Base-by-base conservation (phyloP, 176 grass and related monocot genomes). In the Rhipidocladum racemiflorum region DNA sequence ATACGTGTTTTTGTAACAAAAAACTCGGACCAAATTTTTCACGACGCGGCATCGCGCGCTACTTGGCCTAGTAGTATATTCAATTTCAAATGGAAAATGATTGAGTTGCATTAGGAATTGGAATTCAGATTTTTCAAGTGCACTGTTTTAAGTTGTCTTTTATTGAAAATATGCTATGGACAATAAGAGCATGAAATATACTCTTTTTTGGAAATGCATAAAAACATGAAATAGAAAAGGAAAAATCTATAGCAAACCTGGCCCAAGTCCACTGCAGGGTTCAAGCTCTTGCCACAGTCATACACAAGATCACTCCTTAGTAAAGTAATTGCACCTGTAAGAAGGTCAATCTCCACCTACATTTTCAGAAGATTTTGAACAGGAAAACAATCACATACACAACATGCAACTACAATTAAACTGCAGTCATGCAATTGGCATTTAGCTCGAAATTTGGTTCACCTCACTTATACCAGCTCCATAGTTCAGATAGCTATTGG, bases 281-380 rank as follows among this genome's bases (percentile, higher is more conserved):
- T 94, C 78, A 94, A 77, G 34, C 91, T 94, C 82, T 83, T 83
- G 16, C 92, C 92, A 80, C 89, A 94, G 73, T 94, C 92, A 80
- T 94, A 94, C 24, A 78, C n/a, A 68, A 94, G 65, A 50, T 94
- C 89, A 14, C 64, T 78, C 34, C 87, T 56, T 34, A 89, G 16
- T 70, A 94, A 61, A 65, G 87, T 91, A 63, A 88, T 91, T 64
- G 89, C 84, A 54, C 89, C 87, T 6, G 87, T 91, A 75, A 94
- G 75, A 57, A 94, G 23, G 79, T 94, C 89, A 80, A 94, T 78
- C 71, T 94, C 92, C 5, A 94, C 87, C 89, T 94, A 42, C 9
- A 74, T 48, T 86, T 72, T n/a, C 18, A 46, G 15, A 21, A 44
- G 0, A 68, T 68, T 65, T 27, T 63, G 16, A 56, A 57, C 0